Evolutionary conservation across 805 yeast species (phyloP).

Genomic region (Blastobotrys attinorum): DNA sequence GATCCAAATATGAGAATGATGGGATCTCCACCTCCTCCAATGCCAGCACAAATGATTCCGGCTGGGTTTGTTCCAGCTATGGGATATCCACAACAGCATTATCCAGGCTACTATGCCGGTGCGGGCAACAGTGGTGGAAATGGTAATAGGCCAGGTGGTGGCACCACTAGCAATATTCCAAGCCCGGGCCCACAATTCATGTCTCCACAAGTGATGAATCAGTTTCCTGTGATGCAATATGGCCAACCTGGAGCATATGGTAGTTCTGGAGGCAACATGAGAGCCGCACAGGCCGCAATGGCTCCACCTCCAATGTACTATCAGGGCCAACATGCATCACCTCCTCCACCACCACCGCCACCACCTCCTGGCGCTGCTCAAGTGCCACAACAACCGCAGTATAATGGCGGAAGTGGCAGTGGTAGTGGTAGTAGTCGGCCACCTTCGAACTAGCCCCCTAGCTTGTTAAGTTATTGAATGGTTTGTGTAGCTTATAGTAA

Average conservation of each 20-base stretch:
- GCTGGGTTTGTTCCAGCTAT: constrained; percentile 13
- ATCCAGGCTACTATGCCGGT: constrained; percentile 18
- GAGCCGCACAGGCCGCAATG: background rate
- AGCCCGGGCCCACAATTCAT: constrained; percentile 8
- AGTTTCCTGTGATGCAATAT: constrained; percentile 4
- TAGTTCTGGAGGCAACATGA: too few relatives aligned
- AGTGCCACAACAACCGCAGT: constrained; percentile 6
- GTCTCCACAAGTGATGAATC: constrained; percentile 10
- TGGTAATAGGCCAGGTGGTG: too few relatives aligned
- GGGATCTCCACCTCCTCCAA: constrained; percentile 10
- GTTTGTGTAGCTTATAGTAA: too few relatives aligned
- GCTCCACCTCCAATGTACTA: background rate
- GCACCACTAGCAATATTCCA: too few relatives aligned
- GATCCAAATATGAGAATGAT: constrained; percentile 14
- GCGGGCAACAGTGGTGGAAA: constrained; percentile 9
- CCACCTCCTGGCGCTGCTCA: too few relatives aligned
- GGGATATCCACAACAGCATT: constrained; percentile 13
- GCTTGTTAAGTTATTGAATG: too few relatives aligned
- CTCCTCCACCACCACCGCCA: background rate
- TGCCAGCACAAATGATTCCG: constrained; percentile 14
- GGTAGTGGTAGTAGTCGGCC: too few relatives aligned
- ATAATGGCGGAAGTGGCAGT: constrained; percentile 1
- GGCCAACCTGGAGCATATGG: background rate
- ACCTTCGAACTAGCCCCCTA: too few relatives aligned
- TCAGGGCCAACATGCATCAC: background rate